A percentile compares a stretch with the other conserved stretches of the same genome.
phyloP scores from a whole-genome alignment of 371 early-diverging fungal species.

The Funneliformis caledonium region DNA sequence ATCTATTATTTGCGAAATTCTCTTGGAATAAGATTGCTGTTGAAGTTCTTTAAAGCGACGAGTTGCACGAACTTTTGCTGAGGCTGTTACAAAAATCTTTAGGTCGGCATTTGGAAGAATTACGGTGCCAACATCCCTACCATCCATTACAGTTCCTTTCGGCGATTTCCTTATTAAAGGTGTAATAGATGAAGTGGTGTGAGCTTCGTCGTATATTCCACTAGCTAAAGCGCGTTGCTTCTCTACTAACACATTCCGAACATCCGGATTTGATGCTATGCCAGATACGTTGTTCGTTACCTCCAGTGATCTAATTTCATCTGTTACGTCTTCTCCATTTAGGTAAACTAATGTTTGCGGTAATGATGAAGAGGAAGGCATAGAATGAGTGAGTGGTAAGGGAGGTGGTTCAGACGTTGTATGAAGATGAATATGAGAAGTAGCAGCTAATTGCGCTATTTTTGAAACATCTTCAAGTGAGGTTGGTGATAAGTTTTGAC shows the following conservation, averaged over 20 bases:
- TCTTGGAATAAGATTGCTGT: constrained; percentile 33
- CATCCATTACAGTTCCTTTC: constrained; percentile 89
- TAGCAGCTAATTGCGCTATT: constrained; percentile 45
- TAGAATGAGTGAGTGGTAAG: constrained; percentile 43
- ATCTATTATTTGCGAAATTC: constrained; percentile 38
- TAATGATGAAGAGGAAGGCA: constrained; percentile 26
- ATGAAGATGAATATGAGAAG: constrained; percentile 43
- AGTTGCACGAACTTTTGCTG: constrained; percentile 74
- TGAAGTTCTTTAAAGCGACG: constrained; percentile 70
- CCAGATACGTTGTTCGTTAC: constrained; percentile 70
- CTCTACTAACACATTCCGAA: constrained; percentile 67
- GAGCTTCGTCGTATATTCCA: constrained; percentile 37
- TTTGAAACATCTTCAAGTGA: constrained; percentile 33
- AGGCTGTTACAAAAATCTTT: constrained; percentile 87
- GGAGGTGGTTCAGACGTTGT: constrained; percentile 39
- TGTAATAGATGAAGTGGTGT: not conserved
- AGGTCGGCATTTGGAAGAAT: constrained; percentile 90
- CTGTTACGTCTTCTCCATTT: constrained; percentile 71
- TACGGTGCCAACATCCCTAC: constrained; percentile 91
- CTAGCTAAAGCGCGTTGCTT: constrained; percentile 65
- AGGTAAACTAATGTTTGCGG: constrained; percentile 55
- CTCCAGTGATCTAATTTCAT: constrained; percentile 63
- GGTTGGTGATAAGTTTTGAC: constrained; percentile 48
- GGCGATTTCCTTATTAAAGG: constrained; percentile 33
- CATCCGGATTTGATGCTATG: constrained; percentile 69